phyloP scores from a whole-genome alignment of 768 basidiomycete species.

The Tricholomella constricta region DNA sequence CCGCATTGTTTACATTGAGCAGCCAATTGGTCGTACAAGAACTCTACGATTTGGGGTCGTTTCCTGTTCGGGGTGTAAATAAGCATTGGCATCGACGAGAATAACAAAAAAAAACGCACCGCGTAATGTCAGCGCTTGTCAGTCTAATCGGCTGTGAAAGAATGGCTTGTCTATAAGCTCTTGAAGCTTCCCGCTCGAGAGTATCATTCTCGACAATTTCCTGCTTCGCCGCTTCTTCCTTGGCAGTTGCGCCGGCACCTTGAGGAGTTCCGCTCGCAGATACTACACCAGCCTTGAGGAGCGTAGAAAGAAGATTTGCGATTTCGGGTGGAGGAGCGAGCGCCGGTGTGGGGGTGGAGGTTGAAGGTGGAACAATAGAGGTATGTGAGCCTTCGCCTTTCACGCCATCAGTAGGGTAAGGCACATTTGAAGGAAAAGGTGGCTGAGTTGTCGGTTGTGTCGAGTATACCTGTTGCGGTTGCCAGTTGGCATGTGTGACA shows the following conservation, averaged over 20 bases:
- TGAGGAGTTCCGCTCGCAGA: constrained; percentile 53
- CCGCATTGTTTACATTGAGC: constrained; percentile 95
- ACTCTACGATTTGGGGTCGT: constrained; percentile 59
- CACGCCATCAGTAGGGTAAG: constrained; percentile 17
- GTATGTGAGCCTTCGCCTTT: constrained; percentile 21
- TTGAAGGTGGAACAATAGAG: constrained; percentile 17
- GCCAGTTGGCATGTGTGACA: constrained; percentile 23
- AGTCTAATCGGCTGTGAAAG: constrained; percentile 63
- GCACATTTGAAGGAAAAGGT: constrained; percentile 8
- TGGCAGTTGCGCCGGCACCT: constrained; percentile 46
- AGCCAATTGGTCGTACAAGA: constrained; percentile 75
- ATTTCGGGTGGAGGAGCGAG: constrained; percentile 44
- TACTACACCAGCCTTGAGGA: constrained; percentile 81
- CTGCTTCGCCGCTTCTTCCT: constrained; percentile 36
- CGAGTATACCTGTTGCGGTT: constrained; percentile 14
- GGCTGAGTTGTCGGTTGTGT: constrained; percentile 21
- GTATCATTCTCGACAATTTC: constrained; percentile 31
- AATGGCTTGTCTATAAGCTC: constrained; percentile 62
- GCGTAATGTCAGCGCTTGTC: constrained; percentile 67
- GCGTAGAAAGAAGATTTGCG: constrained; percentile 60
- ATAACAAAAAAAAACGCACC: constrained; percentile 44
- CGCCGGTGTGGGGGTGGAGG: constrained; percentile 32
- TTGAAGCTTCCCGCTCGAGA: constrained; percentile 47
- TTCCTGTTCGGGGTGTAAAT: constrained; percentile 39
- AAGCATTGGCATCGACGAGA: background rate